Conservation (phyloP, 306 rosid species). For the Datisca glomerata region DNA sequence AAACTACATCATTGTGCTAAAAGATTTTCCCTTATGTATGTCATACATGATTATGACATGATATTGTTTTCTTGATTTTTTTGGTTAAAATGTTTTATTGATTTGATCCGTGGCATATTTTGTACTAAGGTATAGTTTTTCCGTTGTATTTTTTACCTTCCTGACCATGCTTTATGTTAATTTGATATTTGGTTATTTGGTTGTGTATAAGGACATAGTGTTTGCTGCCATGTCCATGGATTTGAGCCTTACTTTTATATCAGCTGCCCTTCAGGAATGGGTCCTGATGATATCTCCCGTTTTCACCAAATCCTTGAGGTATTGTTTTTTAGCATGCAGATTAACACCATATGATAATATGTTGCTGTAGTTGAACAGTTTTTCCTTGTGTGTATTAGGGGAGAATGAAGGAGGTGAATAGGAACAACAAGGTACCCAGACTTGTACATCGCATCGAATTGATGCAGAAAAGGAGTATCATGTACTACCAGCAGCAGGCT, state of each 20-base stretch:
- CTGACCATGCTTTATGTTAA: background rate
- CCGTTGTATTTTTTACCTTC: background rate
- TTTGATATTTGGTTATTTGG: background rate
- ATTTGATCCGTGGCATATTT: no score
- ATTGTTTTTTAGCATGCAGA: slow-evolving; percentile 6
- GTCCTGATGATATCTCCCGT: slow-evolving; percentile 74
- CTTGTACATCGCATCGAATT: slow-evolving; percentile 63
- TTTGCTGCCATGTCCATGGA: slow-evolving; percentile 91
- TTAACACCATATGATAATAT: slow-evolving; percentile 1
- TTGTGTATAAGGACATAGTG: slow-evolving; percentile 63
- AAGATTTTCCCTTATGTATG: no score
- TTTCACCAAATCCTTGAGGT: slow-evolving; percentile 84
- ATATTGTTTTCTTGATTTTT: no score
- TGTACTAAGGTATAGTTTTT: background rate
- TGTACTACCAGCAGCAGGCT: slow-evolving; percentile 74
- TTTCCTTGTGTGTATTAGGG: slow-evolving; percentile 27
- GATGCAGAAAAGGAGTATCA: slow-evolving; percentile 76
- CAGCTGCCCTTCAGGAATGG: slow-evolving; percentile 80
- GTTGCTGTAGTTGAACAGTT: slow-evolving; percentile 9
- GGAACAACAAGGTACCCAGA: slow-evolving; percentile 57
- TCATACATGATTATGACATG: no score
- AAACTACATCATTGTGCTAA: no score
- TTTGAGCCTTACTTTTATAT: slow-evolving; percentile 94
- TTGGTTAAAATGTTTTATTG: no score
- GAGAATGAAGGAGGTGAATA: slow-evolving; percentile 83